A percentile compares a stretch with the other conserved stretches of the same genome.
phyloP scores from a whole-genome alignment of 345 rosid genomes.

The Ceriops decandra region DNA sequence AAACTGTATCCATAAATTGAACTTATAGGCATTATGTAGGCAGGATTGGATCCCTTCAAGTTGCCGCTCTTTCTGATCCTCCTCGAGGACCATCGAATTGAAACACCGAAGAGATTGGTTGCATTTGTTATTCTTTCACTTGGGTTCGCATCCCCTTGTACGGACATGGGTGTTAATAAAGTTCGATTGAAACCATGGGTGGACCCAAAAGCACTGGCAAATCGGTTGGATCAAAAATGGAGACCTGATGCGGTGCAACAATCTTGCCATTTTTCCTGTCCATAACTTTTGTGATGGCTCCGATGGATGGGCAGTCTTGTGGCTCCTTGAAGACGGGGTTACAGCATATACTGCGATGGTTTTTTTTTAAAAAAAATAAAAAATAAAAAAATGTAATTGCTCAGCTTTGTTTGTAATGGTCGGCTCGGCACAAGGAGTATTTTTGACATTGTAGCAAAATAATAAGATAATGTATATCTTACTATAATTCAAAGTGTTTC shows the following conservation, averaged over 20 bases:
- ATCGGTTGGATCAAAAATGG: conserved; percentile 53
- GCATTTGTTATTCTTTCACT: conserved; percentile 33
- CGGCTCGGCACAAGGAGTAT: neutral
- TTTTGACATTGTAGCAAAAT: neutral
- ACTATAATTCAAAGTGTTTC: too few species aligned
- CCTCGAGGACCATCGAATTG: neutral
- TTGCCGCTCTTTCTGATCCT: neutral
- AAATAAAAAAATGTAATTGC: too few species aligned
- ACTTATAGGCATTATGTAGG: neutral
- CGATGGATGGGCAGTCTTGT: neutral
- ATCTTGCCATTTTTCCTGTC: too few species aligned
- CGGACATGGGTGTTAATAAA: conserved; percentile 20
- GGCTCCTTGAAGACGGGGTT: too few species aligned
- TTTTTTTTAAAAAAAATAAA: neutral
- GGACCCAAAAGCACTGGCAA: conserved; percentile 80
- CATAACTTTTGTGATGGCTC: neutral
- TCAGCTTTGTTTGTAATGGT: neutral
- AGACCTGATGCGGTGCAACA: conserved; percentile 43
- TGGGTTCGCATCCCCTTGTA: conserved; percentile 4
- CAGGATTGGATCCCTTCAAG: conserved; percentile 8
- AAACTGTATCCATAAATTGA: neutral
- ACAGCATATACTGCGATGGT: too few species aligned
- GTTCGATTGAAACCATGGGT: conserved; percentile 74
- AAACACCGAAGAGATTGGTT: conserved; percentile 11
- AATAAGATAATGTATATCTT: too few species aligned